Conservation (phyloP, 1,139 yeast genomes). For the Debaryomycetaceae sp. region DNA sequence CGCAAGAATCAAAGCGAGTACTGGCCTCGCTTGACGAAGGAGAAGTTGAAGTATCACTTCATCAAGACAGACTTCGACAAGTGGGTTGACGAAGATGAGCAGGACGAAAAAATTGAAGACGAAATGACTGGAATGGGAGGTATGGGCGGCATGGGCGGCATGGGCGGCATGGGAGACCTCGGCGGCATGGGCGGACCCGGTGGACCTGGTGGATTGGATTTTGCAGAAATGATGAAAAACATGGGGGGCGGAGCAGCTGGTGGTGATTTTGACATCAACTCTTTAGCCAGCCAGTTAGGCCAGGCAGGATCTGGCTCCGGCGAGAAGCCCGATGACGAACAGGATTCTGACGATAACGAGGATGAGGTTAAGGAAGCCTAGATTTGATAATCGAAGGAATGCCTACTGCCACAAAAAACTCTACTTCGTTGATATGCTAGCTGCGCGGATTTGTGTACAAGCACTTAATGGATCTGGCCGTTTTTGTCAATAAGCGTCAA, state of each 20-base stretch:
- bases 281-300: conserved; percentile 36
- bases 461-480: too few relatives aligned
- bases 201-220: conserved; percentile 13
- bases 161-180: conserved; percentile 20
- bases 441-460: too few relatives aligned
- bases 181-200: conserved; percentile 14
- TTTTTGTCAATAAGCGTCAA: too few relatives aligned
- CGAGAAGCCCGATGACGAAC: conserved; percentile 22
- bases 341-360: conserved; percentile 18
- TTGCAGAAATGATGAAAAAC: conserved; percentile 10
- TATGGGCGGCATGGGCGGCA: conserved; percentile 22
- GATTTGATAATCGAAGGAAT: too few relatives aligned
- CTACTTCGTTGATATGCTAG: too few relatives aligned
- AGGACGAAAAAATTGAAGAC: conserved; percentile 30
- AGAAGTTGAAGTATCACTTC: conserved; percentile 49
- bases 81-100: conserved; percentile 45
- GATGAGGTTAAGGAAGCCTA: too few relatives aligned
- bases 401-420: too few relatives aligned
- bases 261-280: conserved; percentile 17
- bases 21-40: conserved; percentile 21
- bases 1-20: conserved; percentile 49
- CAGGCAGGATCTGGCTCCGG: conserved; percentile 22
- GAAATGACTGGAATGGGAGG: conserved; percentile 20
- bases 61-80: conserved; percentile 92
- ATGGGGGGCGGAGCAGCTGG: conserved; percentile 16